Conservation (phyloP, 495 filamentous ascomycete genomes). For the Neurospora pannonica region DNA sequence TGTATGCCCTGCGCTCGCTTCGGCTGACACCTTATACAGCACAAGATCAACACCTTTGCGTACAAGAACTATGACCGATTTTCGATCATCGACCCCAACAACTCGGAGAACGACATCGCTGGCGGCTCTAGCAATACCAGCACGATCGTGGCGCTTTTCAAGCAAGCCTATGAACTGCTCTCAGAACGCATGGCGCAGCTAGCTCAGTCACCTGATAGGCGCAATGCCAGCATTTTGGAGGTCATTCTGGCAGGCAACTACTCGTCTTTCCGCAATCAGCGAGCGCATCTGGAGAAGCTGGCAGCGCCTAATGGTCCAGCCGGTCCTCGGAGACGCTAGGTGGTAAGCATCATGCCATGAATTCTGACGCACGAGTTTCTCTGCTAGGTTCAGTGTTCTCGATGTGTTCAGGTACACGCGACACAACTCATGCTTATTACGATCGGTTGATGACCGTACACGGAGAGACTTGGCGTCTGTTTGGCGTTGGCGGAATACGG, state of each 20-base stretch:
- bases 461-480: background rate
- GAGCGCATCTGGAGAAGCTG: conserved; percentile 33
- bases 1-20: background rate
- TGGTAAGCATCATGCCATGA: background rate
- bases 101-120: conserved; percentile 71
- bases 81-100: conserved; percentile 84
- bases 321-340: background rate
- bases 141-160: conserved; percentile 55
- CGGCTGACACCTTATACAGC: conserved; percentile 22
- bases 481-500: background rate
- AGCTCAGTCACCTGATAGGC: conserved; percentile 7
- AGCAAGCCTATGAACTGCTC: conserved; percentile 48
- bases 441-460: background rate
- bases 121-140: conserved; percentile 61
- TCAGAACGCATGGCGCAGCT: conserved; percentile 45
- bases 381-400: background rate
- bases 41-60: conserved; percentile 20
- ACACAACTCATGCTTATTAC: background rate
- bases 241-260: conserved; percentile 65
- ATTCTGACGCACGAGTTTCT: background rate
- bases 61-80: conserved; percentile 48
- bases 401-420: conserved; percentile 1
- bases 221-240: conserved; percentile 50
- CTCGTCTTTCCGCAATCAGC: conserved; percentile 53
- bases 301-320: background rate